A percentile compares a stretch with the other conserved stretches of the same genome.
Evolutionary conservation across 345 rosid genomes (phyloP).

Genomic region (Clausena lansium): DNA sequence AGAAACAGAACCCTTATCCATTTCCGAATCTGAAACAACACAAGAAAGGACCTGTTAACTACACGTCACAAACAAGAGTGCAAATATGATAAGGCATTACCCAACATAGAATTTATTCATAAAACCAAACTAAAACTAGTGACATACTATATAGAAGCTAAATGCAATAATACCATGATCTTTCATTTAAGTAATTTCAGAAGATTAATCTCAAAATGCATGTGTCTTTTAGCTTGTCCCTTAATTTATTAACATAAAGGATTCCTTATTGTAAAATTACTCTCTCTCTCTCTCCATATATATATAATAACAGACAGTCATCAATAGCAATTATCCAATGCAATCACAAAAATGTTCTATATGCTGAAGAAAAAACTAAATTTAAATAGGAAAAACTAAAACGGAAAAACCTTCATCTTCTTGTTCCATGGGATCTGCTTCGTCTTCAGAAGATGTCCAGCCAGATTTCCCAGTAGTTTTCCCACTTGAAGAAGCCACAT

Average conservation of each 20-base stretch:
- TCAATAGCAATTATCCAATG: constrained; percentile 1
- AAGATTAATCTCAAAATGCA: background rate
- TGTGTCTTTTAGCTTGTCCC: no score
- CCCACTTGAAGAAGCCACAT: constrained; percentile 71
- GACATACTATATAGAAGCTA: background rate
- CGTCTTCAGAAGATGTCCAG: constrained; percentile 93
- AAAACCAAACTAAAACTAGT: constrained; percentile 6
- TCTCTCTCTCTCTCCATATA: background rate
- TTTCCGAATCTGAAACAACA: constrained; percentile 37
- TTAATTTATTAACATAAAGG: no score
- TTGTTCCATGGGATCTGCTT: constrained; percentile 74
- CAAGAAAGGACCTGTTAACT: constrained; percentile 1
- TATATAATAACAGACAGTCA: constrained; percentile 2
- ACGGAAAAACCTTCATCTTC: constrained; percentile 62
- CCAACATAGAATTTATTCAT: background rate
- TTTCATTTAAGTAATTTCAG: background rate
- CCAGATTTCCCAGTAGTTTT: constrained; percentile 33
- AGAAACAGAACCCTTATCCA: constrained; percentile 36
- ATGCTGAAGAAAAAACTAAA: constrained; percentile 1
- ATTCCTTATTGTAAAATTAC: no score
- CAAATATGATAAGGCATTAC: background rate
- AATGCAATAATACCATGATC: background rate
- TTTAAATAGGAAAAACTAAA: constrained; percentile 10
- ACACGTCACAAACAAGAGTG: background rate
- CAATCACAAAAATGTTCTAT: background rate